Conservation (phyloP, 2,329 filamentous ascomycete species). For the Xylariaceae sp. region DNA sequence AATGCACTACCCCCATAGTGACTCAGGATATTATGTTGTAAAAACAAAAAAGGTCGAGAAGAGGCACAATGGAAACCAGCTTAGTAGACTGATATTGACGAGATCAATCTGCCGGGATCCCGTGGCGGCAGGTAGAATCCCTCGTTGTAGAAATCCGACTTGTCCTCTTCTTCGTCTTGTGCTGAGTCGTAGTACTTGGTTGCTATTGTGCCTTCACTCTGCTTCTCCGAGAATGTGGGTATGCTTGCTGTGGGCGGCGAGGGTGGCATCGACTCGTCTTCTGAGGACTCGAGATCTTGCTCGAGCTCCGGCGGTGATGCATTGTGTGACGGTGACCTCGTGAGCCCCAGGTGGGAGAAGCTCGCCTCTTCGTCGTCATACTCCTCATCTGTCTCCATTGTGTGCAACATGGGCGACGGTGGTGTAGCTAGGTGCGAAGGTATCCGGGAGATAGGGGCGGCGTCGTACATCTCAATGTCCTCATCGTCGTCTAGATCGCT, state of each 20-base stretch:
- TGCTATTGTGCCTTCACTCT: slow-evolving; percentile 39
- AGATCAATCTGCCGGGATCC: slow-evolving; percentile 48
- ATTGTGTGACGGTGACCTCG: slow-evolving; percentile 63
- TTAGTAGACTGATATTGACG: slow-evolving; percentile 57
- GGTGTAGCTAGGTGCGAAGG: slow-evolving; percentile 35
- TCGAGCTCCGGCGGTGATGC: slow-evolving; percentile 66
- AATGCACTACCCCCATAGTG: slow-evolving; percentile 27
- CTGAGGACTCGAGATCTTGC: slow-evolving; percentile 64
- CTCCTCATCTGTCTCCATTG: slow-evolving; percentile 38
- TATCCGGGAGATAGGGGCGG: slow-evolving; percentile 45
- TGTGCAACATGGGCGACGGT: slow-evolving; percentile 34
- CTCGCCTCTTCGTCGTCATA: slow-evolving; percentile 50
- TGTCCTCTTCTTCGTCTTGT: slow-evolving; percentile 38
- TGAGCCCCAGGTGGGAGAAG: slow-evolving; percentile 62
- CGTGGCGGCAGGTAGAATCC: slow-evolving; percentile 52
- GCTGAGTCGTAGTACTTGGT: slow-evolving; percentile 35
- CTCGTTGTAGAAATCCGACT: slow-evolving; percentile 45
- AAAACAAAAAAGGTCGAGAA: slow-evolving; percentile 28
- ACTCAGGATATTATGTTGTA: slow-evolving; percentile 19
- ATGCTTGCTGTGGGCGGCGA: slow-evolving; percentile 59
- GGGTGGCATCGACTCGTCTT: slow-evolving; percentile 70
- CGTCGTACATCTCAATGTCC: slow-evolving; percentile 54
- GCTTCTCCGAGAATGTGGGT: slow-evolving; percentile 57
- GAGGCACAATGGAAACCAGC: slow-evolving; percentile 32
- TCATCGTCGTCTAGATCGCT: slow-evolving; percentile 51